Base-by-base conservation (phyloP, 208 protist species). In the Leishmania gerbilli region DNA sequence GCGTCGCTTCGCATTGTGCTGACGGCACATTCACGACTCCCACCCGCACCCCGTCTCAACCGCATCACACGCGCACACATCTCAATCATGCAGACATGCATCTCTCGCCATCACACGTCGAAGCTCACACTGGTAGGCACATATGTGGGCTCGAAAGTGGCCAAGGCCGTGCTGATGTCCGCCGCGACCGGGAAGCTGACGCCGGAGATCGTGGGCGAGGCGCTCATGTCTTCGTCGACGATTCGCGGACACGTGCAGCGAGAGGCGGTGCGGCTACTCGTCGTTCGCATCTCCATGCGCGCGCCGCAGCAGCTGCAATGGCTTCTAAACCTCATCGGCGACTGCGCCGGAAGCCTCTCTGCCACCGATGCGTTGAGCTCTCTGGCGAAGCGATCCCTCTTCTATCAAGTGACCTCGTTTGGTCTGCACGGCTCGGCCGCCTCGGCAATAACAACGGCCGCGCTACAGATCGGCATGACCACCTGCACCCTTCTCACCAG, bases 371-470 rank as follows among this genome's bases (percentile, higher is more conserved):
- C 89, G 34, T n/a, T 88, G 71, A 76, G 74, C 19, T 78, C 84
- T 42, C 83, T 93, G 3, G 89, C 85, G 47, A 83, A 79, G 51
- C 84, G 86, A 40, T 82, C 89, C n/a, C 78, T 92, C 42, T 76
- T 83, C 1, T 88, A 88, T 49, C 92, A 95, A 53, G 82, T 95
- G 34, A 83, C 77, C 31, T 80, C 82, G n/a, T 85, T 92, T 27
- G 92, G 90, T 45, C 31, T 95, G 7, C 82, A 81, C 27, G 90
- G 86, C 49, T 87, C 72, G 3, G 83, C 79, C 4, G 92, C 87
- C 62, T 93, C 90, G 21, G 87, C 89, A 31, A 53, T 92, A 49
- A 89, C 90, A 21, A 81, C 88, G 8, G 79, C 85, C 13, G 83
- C 89, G 0, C 87, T 94, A 55, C 88, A 92, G 65, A 53, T 87